A percentile compares a stretch with the other conserved stretches of the same genome.
phyloP scores from a whole-genome alignment of 768 basidiomycete species.

The Gloeopeniophorella convolvens region DNA sequence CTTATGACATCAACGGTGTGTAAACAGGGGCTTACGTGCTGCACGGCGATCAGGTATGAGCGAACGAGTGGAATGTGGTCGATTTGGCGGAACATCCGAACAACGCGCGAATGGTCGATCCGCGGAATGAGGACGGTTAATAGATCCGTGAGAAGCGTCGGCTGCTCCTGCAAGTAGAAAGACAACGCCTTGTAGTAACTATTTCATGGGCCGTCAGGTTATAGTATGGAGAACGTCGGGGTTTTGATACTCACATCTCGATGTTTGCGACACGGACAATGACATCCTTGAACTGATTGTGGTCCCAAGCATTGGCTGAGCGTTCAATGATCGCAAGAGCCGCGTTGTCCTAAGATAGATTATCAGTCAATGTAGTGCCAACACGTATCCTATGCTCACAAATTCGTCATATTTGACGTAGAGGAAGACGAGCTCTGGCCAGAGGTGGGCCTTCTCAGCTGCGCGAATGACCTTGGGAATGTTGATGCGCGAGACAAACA shows the following conservation, averaged over 20 bases:
- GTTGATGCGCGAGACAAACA: slow-evolving; percentile 94
- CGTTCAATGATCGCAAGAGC: slow-evolving; percentile 98
- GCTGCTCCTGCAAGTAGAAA: slow-evolving; percentile 93
- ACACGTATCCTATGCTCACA: slow-evolving; percentile 35
- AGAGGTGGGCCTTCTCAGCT: slow-evolving; percentile 92
- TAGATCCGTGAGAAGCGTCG: slow-evolving; percentile 87
- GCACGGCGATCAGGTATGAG: slow-evolving; percentile 94
- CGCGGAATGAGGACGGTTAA: slow-evolving; percentile 88
- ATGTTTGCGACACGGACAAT: slow-evolving; percentile 95
- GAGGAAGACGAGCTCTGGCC: slow-evolving; percentile 97
- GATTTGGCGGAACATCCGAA: slow-evolving; percentile 90
- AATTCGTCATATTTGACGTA: slow-evolving; percentile 99
- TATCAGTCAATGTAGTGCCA: neutral
- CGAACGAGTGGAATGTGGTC: slow-evolving; percentile 96
- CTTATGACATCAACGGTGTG: neutral
- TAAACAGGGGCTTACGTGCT: slow-evolving; percentile 54
- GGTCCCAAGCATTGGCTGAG: slow-evolving; percentile 98
- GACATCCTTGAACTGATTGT: slow-evolving; percentile 99
- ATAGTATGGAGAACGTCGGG: neutral
- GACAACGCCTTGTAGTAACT: slow-evolving; percentile 94
- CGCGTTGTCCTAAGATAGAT: slow-evolving; percentile 71
- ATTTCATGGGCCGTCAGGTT: slow-evolving; percentile 7
- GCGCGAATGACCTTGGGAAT: slow-evolving; percentile 99
- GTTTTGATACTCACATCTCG: slow-evolving; percentile 64
- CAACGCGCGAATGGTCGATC: slow-evolving; percentile 92